These are phyloP conservation scores for Phytophthora meadii DNA, from an alignment of 352 stramenopile species.

Conservation along the genomic window DNA sequence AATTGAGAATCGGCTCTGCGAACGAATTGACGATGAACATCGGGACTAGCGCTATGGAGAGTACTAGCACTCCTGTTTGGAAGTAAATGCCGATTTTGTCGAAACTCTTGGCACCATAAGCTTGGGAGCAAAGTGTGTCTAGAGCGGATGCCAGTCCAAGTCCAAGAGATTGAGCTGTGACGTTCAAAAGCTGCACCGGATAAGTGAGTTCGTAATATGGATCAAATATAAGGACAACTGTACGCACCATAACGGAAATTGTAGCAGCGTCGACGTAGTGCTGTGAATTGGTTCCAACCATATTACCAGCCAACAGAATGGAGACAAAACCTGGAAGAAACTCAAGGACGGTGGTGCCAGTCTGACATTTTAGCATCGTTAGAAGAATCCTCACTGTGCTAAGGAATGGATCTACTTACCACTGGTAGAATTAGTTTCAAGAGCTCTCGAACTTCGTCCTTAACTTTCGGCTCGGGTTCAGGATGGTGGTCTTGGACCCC, in stretches of 20 bases:
- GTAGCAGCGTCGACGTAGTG: conserved; percentile 63
- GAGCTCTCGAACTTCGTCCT: conserved; percentile 8
- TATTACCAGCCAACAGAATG: conserved; percentile 64
- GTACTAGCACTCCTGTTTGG: conserved; percentile 62
- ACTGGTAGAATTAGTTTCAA: conserved; percentile 21
- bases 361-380: conserved; percentile 2
- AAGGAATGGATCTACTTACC: not conserved
- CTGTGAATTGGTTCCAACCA: conserved; percentile 53
- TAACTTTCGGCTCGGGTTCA: conserved; percentile 6
- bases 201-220: not conserved
- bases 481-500: not conserved
- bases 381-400: not conserved
- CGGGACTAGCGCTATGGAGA: conserved; percentile 46
- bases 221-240: not conserved
- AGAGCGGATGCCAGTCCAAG: conserved; percentile 70
- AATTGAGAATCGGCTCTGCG: conserved; percentile 43
- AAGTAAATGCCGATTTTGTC: conserved; percentile 81
- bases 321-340: conserved; percentile 47
- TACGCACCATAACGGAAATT: conserved; percentile 56
- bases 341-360: conserved; percentile 35
- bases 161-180: conserved; percentile 63
- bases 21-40: conserved; percentile 67
- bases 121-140: conserved; percentile 75
- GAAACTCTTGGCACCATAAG: conserved; percentile 57
- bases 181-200: conserved; percentile 53